Percentiles rank a stretch among this genome's conserved stretches.
Conservation (phyloP, 495 filamentous ascomycete species). For the Aspergillus cristatus region DNA sequence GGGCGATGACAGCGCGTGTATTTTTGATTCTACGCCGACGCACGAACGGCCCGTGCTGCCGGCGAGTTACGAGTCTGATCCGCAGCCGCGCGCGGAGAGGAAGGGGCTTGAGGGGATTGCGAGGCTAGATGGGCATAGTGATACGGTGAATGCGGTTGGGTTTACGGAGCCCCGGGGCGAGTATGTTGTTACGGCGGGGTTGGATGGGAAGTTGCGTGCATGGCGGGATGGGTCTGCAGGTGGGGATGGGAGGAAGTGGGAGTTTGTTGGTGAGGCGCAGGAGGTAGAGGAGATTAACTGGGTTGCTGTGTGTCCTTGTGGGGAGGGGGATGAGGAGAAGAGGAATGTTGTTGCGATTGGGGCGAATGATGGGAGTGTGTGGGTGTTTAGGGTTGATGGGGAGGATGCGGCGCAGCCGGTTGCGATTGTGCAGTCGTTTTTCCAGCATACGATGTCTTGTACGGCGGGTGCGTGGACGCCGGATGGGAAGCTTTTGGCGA, state of each 20-base stretch:
- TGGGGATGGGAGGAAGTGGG: slow-evolving; percentile 41
- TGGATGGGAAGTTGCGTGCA: slow-evolving; percentile 66
- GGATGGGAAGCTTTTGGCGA: slow-evolving; percentile 81
- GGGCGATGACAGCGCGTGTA: slow-evolving; percentile 72
- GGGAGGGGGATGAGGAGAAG: slow-evolving; percentile 44
- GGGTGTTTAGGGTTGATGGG: slow-evolving; percentile 81
- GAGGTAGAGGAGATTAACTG: slow-evolving; percentile 96
- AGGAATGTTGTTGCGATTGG: slow-evolving; percentile 84
- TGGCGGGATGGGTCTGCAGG: slow-evolving; percentile 37
- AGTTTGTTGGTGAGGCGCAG: slow-evolving; percentile 58
- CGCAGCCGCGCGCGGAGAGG: slow-evolving; percentile 46
- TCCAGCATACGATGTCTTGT: slow-evolving; percentile 76
- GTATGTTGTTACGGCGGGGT: slow-evolving; percentile 73
- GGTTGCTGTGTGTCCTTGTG: slow-evolving; percentile 65
- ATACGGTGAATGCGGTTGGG: slow-evolving; percentile 75
- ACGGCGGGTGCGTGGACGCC: slow-evolving; percentile 88
- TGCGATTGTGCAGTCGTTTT: slow-evolving; percentile 80
- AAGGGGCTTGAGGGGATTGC: slow-evolving; percentile 52
- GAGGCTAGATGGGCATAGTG: slow-evolving; percentile 76
- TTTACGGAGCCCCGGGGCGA: slow-evolving; percentile 80
- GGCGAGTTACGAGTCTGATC: slow-evolving; percentile 60
- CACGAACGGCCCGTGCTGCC: slow-evolving; percentile 58
- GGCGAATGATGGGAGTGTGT: slow-evolving; percentile 86
- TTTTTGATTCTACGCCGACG: slow-evolving; percentile 61
- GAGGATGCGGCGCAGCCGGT: slow-evolving; percentile 51